These are phyloP conservation scores for Mycena leptocephala DNA, from an alignment of 768 basidiomycete species.

Conservation along the genomic window DNA sequence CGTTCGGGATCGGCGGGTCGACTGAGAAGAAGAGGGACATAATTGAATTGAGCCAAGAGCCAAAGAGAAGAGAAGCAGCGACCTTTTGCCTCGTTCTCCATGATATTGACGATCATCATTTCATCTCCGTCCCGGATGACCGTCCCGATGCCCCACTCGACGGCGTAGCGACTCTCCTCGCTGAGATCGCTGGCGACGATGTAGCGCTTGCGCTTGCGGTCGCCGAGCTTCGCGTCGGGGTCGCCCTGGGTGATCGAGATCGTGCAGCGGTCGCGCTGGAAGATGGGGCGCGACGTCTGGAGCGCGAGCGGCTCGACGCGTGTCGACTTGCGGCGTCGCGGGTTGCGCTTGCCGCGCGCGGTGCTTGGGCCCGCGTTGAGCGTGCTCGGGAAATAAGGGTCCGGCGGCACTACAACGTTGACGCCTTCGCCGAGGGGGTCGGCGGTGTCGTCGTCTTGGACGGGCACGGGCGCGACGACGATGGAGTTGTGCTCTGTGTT, in stretches of 20 bases:
- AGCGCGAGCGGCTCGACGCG: conserved; percentile 78
- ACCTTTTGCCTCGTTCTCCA: conserved; percentile 95
- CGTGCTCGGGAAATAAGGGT: conserved; percentile 87
- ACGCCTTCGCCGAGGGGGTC: conserved; percentile 94
- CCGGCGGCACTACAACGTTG: conserved; percentile 88
- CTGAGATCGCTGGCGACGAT: conserved; percentile 95
- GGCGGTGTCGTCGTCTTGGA: conserved; percentile 71
- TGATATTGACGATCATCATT: conserved; percentile 91
- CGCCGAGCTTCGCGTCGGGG: conserved; percentile 70
- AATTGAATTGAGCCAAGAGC: background rate
- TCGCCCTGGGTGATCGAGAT: conserved; percentile 92
- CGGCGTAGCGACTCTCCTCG: conserved; percentile 94
- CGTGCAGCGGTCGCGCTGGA: conserved; percentile 94
- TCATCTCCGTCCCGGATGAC: conserved; percentile 96
- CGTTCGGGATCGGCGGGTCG: conserved; percentile 79
- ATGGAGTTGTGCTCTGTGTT: conserved; percentile 92
- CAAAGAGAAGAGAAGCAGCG: conserved; percentile 39
- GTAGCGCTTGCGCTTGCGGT: conserved; percentile 78
- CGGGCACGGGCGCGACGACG: conserved; percentile 58
- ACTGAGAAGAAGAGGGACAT: conserved; percentile 56
- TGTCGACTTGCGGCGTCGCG: conserved; percentile 75
- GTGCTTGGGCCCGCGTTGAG: conserved; percentile 64
- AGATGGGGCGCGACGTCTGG: conserved; percentile 83
- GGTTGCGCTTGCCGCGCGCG: conserved; percentile 55
- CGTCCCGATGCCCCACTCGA: conserved; percentile 99